Percentiles rank a stretch among this genome's conserved stretches.
Conservation (phyloP, 768 basidiomycete genomes). For the Trichaptum fuscoviolaceum region DNA sequence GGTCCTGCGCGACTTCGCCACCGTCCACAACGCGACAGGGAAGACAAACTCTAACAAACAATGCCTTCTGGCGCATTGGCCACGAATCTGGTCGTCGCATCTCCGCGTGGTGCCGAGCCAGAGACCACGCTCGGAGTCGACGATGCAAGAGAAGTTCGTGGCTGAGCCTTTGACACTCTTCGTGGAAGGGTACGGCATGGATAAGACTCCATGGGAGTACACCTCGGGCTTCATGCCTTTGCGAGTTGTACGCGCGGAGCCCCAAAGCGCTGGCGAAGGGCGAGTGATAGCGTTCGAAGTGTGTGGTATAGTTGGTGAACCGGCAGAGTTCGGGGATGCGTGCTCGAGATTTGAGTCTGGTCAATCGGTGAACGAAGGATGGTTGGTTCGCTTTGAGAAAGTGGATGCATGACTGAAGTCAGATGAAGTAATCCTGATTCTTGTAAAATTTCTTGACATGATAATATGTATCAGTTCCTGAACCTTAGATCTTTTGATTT, state of each 20-base stretch:
- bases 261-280: no score
- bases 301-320: no score
- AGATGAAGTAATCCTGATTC: background rate
- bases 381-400: no score
- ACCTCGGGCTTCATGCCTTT: background rate
- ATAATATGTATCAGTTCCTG: no score
- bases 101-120: slow-evolving; percentile 23
- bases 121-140: slow-evolving; percentile 13
- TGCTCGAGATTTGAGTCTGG: no score
- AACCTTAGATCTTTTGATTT: no score
- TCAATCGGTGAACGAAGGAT: no score
- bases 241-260: no score
- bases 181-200: slow-evolving; percentile 33
- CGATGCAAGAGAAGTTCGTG: slow-evolving; percentile 14
- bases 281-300: no score
- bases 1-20: slow-evolving; percentile 25
- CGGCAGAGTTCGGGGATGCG: no score
- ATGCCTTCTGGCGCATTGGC: slow-evolving; percentile 28
- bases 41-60: background rate
- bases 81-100: slow-evolving; percentile 33
- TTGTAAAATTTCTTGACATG: no score
- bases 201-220: slow-evolving; percentile 28
- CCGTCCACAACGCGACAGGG: slow-evolving; percentile 17
- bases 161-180: slow-evolving; percentile 24
- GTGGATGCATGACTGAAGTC: no score